Conservation (phyloP, 106 monocot genomes). For the Dendrobium catenatum region DNA sequence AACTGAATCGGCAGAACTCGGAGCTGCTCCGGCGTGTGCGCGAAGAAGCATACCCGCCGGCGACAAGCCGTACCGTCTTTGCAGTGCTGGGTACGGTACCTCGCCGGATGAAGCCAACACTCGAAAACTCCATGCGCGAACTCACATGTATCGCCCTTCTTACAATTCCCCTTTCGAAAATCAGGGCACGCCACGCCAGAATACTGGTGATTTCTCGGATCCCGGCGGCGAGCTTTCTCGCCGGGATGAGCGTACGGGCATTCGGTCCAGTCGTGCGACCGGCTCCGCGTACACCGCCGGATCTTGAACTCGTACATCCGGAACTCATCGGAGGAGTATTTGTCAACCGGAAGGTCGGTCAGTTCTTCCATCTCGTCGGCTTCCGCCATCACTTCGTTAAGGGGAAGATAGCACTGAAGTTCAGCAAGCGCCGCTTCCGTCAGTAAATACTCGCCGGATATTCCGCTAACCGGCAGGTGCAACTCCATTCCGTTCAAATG, state of each 20-base stretch:
- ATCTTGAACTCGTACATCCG: constrained; percentile 91
- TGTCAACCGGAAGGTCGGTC: constrained; percentile 21
- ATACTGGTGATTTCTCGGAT: constrained; percentile 67
- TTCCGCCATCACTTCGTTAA: background rate
- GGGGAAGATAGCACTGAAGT: constrained; percentile 21
- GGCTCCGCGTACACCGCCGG: constrained; percentile 47
- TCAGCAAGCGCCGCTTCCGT: constrained; percentile 20
- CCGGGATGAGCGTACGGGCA: constrained; percentile 79
- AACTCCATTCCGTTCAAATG: background rate
- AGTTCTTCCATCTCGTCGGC: constrained; percentile 11
- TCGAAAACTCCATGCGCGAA: constrained; percentile 94
- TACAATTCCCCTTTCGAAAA: constrained; percentile 71
- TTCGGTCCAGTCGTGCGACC: constrained; percentile 78
- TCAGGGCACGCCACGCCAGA: constrained; percentile 80
- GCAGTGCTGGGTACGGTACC: constrained; percentile 93
- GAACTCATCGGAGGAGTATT: constrained; percentile 62
- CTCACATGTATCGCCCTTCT: constrained; percentile 71
- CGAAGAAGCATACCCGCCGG: constrained; percentile 65
- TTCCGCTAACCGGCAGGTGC: background rate
- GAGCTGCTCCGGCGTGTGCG: constrained; percentile 80
- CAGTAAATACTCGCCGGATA: background rate
- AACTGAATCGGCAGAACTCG: constrained; percentile 32
- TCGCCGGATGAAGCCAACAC: constrained; percentile 91
- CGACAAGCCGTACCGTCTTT: constrained; percentile 82
- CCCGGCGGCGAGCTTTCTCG: constrained; percentile 72